Conservation (phyloP, 1,284 basidiomycete genomes). For the Chalciporus sp. region DNA sequence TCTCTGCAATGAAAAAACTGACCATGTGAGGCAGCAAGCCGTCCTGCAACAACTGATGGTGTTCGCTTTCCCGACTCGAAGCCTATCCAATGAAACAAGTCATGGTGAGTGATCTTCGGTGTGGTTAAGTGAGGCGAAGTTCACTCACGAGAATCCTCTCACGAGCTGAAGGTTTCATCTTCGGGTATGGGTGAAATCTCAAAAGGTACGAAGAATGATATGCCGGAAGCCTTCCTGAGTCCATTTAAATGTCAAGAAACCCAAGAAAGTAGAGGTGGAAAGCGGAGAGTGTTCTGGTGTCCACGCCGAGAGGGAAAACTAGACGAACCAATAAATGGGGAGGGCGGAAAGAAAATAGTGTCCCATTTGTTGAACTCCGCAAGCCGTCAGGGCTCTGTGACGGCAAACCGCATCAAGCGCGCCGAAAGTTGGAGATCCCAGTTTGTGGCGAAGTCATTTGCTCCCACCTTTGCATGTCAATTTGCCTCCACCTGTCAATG, state of each 20-base stretch:
- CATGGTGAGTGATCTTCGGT: conserved; percentile 9
- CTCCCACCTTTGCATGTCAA: background rate
- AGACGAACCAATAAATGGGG: conserved; percentile 4
- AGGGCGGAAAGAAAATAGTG: background rate
- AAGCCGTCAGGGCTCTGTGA: conserved; percentile 3
- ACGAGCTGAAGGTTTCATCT: conserved; percentile 23
- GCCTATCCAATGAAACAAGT: conserved; percentile 6
- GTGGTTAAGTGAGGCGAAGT: background rate
- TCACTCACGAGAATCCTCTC: conserved; percentile 29
- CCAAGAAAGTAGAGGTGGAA: background rate
- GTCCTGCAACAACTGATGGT: background rate
- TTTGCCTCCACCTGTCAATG: background rate
- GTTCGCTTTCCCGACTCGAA: background rate
- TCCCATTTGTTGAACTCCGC: background rate
- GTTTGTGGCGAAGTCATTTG: background rate
- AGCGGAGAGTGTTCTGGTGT: background rate
- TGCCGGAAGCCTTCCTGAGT: conserved; percentile 18
- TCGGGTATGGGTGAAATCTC: conserved; percentile 33
- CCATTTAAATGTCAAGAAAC: conserved; percentile 19
- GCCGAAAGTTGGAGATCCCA: background rate
- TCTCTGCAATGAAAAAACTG: background rate
- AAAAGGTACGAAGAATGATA: conserved; percentile 36
- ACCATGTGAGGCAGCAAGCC: conserved; percentile 1
- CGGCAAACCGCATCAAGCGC: background rate
- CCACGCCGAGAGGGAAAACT: conserved; percentile 3